Conservation (phyloP, 78 protist species). For the Dictyostelium firmibasis region DNA sequence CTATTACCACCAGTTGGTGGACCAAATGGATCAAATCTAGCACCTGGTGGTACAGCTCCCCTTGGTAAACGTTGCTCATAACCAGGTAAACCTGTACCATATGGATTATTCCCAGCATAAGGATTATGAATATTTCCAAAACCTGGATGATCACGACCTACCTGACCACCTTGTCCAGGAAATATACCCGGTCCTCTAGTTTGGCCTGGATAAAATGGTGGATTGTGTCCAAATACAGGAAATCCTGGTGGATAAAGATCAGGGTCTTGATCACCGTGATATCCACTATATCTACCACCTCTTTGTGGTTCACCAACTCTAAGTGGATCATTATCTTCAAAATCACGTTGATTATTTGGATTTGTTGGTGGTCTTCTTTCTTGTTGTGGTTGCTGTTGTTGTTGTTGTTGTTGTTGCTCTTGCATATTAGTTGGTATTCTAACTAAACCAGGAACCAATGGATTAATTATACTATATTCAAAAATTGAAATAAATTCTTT, state of each 20-base stretch:
- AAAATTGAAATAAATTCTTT: not conserved
- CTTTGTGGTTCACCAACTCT: conserved; percentile 38
- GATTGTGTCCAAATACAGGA: conserved; percentile 9
- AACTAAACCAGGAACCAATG: conserved; percentile 6
- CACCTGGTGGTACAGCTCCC: conserved; percentile 77
- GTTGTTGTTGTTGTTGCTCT: not conserved
- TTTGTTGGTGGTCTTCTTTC: not conserved
- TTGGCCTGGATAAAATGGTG: not conserved
- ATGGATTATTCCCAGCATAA: not conserved
- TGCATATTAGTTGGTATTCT: not conserved
- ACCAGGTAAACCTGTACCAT: not conserved
- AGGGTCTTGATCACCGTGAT: not conserved
- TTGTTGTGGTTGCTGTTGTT: not conserved
- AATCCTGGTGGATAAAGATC: conserved; percentile 45
- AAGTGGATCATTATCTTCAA: not conserved
- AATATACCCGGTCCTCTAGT: not conserved
- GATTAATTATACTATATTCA: not conserved
- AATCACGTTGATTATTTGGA: conserved; percentile 7
- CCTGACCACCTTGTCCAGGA: conserved; percentile 12
- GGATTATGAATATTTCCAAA: conserved; percentile 59
- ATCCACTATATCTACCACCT: not conserved
- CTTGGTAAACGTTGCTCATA: conserved; percentile 30
- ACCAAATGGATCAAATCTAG: conserved; percentile 75
- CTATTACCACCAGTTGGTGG: conserved; percentile 20
- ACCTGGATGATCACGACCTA: conserved; percentile 69